phyloP scores from a whole-genome alignment of 2,329 filamentous ascomycete species.

The Talaromyces marneffei region DNA sequence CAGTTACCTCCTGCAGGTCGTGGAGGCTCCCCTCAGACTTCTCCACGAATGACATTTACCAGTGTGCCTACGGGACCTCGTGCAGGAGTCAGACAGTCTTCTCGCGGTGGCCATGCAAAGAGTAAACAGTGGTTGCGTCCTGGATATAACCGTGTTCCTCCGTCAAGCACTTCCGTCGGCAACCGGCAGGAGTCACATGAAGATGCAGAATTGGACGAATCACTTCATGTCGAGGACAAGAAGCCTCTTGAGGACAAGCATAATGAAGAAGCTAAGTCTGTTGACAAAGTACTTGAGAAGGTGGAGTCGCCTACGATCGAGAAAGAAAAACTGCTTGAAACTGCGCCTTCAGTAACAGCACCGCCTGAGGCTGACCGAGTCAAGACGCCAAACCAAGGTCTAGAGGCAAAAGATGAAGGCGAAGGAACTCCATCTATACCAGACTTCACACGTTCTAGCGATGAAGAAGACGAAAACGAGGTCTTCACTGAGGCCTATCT shows the following conservation, averaged over 20 bases:
- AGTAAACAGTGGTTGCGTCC: slow-evolving; percentile 38
- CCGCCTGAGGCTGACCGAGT: slow-evolving; percentile 19
- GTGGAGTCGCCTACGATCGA: not conserved
- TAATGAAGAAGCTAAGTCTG: not conserved
- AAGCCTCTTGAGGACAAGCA: not conserved
- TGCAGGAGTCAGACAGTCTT: slow-evolving; percentile 31
- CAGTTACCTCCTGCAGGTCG: slow-evolving; percentile 22
- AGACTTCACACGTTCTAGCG: slow-evolving; percentile 31
- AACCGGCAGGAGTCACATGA: slow-evolving; percentile 31
- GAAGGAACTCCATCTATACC: slow-evolving; percentile 18
- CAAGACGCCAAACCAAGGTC: not conserved
- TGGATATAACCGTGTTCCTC: slow-evolving; percentile 27
- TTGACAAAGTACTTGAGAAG: not conserved
- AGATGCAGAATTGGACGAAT: slow-evolving; percentile 20
- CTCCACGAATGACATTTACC: slow-evolving; percentile 31
- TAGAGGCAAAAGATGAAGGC: not conserved
- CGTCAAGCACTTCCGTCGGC: slow-evolving; percentile 16
- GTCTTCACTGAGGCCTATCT: slow-evolving; percentile 45
- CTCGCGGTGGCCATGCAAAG: slow-evolving; percentile 30
- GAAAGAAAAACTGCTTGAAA: not conserved
- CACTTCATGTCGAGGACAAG: not conserved
- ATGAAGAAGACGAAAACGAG: slow-evolving; percentile 45
- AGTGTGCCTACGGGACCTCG: slow-evolving; percentile 39
- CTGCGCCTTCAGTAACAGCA: not conserved
- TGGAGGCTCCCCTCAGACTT: slow-evolving; percentile 31